A percentile compares a stretch with the other conserved stretches of the same genome.
Evolutionary conservation across 345 rosid species (phyloP).

Genomic region (Tarenaya hassleriana): DNA sequence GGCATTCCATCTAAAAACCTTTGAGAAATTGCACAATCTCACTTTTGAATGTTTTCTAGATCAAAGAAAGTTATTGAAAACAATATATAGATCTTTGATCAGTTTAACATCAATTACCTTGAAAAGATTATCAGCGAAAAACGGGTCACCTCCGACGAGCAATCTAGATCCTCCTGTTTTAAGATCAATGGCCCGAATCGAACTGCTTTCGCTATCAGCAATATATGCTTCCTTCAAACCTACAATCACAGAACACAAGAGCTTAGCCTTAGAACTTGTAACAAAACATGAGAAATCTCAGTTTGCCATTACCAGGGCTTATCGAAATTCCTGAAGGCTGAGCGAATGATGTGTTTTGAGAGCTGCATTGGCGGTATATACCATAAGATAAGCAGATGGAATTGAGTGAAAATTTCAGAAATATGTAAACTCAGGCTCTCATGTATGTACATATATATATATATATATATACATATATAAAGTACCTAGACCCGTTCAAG

Average conservation of each 20-base stretch:
- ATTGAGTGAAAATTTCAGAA: background rate
- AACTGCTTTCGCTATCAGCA: constrained; percentile 98
- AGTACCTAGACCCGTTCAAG: constrained; percentile 79
- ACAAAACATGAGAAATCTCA: background rate
- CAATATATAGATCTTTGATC: no score
- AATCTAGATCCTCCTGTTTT: constrained; percentile 82
- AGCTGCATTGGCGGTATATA: constrained; percentile 37
- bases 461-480: no score
- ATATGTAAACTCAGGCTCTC: background rate
- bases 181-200: constrained; percentile 76
- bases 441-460: no score
- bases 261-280: background rate
- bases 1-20: no score
- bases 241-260: constrained; percentile 17
- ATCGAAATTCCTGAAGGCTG: constrained; percentile 91
- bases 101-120: constrained; percentile 39
- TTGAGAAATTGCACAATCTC: no score
- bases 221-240: constrained; percentile 63
- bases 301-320: constrained; percentile 48
- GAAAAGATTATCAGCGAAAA: constrained; percentile 77
- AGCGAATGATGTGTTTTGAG: constrained; percentile 72
- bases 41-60: no score
- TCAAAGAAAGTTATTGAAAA: no score
- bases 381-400: constrained; percentile 4
- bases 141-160: constrained; percentile 82